Conservation (phyloP, 768 basidiomycete genomes). For the Chalciporus piperatus region DNA sequence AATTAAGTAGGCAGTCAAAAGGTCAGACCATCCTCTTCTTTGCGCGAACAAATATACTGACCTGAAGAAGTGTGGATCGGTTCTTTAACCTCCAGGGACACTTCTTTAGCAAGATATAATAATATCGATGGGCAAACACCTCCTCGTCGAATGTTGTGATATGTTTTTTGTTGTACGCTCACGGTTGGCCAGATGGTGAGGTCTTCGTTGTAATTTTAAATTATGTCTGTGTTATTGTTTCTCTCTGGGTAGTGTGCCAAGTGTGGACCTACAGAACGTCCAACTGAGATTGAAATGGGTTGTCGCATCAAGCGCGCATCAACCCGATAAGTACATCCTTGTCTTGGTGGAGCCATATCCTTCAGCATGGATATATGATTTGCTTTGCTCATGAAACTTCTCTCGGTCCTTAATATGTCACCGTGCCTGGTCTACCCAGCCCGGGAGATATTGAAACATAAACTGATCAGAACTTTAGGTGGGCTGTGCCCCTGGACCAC, state of each 20-base stretch:
- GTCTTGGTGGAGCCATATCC: background rate
- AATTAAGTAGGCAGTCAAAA: background rate
- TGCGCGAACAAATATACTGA: background rate
- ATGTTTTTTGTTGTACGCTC: background rate
- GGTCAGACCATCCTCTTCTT: background rate
- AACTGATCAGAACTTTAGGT: background rate
- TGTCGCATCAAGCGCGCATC: background rate
- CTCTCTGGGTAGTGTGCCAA: background rate
- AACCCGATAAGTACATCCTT: background rate
- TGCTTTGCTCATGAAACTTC: background rate
- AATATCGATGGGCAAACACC: background rate
- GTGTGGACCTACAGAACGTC: constrained; percentile 4
- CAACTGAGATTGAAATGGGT: background rate
- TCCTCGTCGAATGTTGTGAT: background rate
- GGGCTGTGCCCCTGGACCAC: background rate
- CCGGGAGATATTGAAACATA: background rate
- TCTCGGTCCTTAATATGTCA: background rate
- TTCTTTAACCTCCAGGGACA: background rate
- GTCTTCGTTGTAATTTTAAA: background rate
- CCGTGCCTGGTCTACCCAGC: background rate
- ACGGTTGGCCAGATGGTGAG: background rate
- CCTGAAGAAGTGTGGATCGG: background rate
- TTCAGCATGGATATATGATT: no score
- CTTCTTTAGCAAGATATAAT: background rate
- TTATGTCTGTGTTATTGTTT: constrained; percentile 4